These are phyloP conservation scores for Phytopythium aichiense DNA, from an alignment of 352 stramenopile genomes.

Conservation along the genomic window DNA sequence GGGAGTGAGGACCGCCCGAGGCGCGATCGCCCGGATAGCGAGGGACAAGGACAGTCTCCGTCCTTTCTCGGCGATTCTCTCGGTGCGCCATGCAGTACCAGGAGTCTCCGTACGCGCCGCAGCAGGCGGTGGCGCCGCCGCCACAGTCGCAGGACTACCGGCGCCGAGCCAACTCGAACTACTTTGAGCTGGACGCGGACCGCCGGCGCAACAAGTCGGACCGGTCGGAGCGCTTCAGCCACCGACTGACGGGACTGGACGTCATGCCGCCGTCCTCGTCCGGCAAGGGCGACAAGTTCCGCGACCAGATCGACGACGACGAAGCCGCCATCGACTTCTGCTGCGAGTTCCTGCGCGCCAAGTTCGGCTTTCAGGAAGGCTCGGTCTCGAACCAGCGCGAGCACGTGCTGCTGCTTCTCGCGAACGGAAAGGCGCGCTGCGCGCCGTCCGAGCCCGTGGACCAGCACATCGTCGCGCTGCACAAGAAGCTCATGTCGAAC, in stretches of 20 bases:
- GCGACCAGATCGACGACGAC: constrained; percentile 64
- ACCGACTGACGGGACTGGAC: constrained; percentile 52
- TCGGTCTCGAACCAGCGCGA: constrained; percentile 83
- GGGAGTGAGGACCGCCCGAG: neutral
- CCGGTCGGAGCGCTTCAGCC: constrained; percentile 53
- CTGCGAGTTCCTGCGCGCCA: constrained; percentile 70
- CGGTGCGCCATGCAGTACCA: constrained; percentile 2
- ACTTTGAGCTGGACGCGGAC: constrained; percentile 79
- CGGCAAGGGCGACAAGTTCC: constrained; percentile 15
- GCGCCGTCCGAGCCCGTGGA: constrained; percentile 40
- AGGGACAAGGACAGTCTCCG: neutral
- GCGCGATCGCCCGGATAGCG: neutral
- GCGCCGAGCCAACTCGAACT: constrained; percentile 73
- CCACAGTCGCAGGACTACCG: constrained; percentile 22
- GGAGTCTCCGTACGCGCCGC: neutral
- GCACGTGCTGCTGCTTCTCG: constrained; percentile 74
- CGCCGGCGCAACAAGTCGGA: constrained; percentile 70
- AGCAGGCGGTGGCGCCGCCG: neutral
- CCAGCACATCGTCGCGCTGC: constrained; percentile 57
- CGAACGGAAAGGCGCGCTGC: constrained; percentile 67
- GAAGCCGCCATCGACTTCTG: constrained; percentile 81
- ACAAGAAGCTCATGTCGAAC: constrained; percentile 70
- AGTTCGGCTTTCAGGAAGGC: constrained; percentile 84
- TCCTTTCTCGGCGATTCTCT: neutral
- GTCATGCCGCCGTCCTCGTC: constrained; percentile 18